Percentiles rank a stretch among this genome's conserved stretches.
phyloP scores from a whole-genome alignment of 2,329 filamentous ascomycete genomes.

The Verticillium isaacii region DNA sequence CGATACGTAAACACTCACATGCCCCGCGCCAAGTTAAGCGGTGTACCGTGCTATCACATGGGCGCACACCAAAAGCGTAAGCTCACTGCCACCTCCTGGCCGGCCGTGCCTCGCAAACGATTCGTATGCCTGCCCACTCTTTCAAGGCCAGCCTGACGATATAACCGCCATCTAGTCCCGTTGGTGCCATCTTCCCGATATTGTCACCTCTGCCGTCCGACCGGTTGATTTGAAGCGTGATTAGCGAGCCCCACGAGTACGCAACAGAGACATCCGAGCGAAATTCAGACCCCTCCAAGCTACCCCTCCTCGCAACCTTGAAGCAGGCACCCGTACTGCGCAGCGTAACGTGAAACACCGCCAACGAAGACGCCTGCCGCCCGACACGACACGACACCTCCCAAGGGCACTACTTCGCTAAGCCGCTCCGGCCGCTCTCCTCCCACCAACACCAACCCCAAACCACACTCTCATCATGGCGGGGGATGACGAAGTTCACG shows the following conservation, averaged over 20 bases:
- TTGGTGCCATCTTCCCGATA: background rate
- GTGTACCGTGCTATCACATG: background rate
- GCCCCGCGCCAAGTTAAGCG: slow-evolving; percentile 5
- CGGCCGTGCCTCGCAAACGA: background rate
- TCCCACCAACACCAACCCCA: background rate
- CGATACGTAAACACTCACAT: slow-evolving; percentile 1
- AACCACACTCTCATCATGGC: slow-evolving; percentile 13
- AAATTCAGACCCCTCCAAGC: background rate
- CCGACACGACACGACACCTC: background rate
- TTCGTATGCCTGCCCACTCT: background rate
- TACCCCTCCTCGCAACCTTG: background rate
- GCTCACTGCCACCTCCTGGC: slow-evolving; percentile 6
- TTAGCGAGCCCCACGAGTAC: background rate
- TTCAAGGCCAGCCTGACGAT: background rate
- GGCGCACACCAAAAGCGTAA: background rate
- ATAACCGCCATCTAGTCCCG: background rate
- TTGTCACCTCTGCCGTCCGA: background rate
- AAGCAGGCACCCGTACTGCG: background rate
- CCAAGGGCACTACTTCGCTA: background rate
- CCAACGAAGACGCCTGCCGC: background rate
- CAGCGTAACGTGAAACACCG: background rate
- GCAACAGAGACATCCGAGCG: background rate
- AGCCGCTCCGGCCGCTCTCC: background rate
- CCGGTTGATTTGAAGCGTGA: background rate
- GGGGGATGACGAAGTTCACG: slow-evolving; percentile 28